Base-by-base conservation (phyloP, 495 filamentous ascomycete species). In the Aspergillus sparsus region DNA sequence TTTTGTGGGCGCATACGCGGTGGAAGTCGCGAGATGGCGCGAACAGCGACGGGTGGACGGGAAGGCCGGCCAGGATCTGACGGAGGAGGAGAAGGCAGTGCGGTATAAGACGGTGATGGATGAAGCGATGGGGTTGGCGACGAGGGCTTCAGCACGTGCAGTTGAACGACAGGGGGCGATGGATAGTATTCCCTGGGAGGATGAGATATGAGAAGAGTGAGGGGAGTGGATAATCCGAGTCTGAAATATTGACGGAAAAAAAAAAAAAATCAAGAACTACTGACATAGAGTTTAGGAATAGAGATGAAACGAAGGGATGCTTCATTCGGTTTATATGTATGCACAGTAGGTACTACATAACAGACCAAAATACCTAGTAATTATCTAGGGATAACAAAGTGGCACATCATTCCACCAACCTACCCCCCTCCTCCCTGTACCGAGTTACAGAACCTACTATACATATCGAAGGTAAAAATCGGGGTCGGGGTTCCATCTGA, bases 1-100 rank as follows among this genome's bases (percentile, higher is more conserved):
- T 5, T 98, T 96, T 74, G 90, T 95, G 3, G 94, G 94, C 3
- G 85, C 80, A 41, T 97, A 96, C 75, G 90, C 93, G 5, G 84
- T 93, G 16, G 80, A 82, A 51, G 80, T 88, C 27, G 76, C 74
- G 53, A 66, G 69, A 42, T 77, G 72, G 77, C 75, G 74, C 33
- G 75, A 74, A 50, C 64, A 66, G 34, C 66, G 71, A 50, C 71
- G 73, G 39, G 55, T 44, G 44, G 70, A 69, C 18, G 75, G 70
- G 15, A 72, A 71, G 57, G 69, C 71, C 8, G 71, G 70, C 5
- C 59, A 67, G 36, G 74, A 76, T 46, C 12, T 79, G 16, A 62
- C 60, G 5, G 57, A 34, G 12, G 81, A 80, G 1, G 81, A 79
- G 59, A 82, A 80, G 36, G 71, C 66, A 21, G 71, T 61, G 15